These are phyloP conservation scores for Acacia acuminata DNA, from an alignment of 306 rosid species.

Conservation along the genomic window DNA sequence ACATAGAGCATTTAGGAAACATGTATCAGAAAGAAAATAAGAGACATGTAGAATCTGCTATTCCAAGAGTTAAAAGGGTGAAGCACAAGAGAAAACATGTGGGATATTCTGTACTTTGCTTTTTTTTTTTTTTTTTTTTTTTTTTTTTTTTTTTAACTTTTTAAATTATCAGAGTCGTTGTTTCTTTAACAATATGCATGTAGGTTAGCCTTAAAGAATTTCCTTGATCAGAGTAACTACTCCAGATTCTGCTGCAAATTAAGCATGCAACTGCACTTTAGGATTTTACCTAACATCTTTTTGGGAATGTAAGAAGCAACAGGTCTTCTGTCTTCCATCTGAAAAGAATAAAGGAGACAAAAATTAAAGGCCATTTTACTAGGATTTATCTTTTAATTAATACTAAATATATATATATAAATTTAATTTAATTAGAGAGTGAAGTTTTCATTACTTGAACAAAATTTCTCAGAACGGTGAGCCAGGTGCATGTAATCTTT, in stretches of 20 bases:
- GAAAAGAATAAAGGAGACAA: background rate
- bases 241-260: constrained; percentile 29
- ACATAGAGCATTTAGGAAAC: constrained; percentile 19
- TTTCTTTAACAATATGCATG: constrained; percentile 8
- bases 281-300: background rate
- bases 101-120: constrained; percentile 50
- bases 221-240: constrained; percentile 14
- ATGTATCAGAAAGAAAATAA: background rate
- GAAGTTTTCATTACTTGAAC: background rate
- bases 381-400: background rate
- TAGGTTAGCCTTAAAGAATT: constrained; percentile 41
- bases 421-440: background rate
- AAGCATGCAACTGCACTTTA: background rate
- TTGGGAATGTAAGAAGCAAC: background rate
- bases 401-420: background rate
- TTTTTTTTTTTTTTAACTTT: too few species aligned
- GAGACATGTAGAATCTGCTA: constrained; percentile 15
- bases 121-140: constrained; percentile 8
- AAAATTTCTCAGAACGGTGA: background rate
- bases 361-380: background rate
- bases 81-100: constrained; percentile 72
- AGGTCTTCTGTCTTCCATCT: background rate
- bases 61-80: constrained; percentile 43
- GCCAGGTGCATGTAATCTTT: background rate
- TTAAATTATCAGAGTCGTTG: constrained; percentile 30